Conservation (phyloP, 805 yeast genomes). For the Cyberlindnera mycetangii region DNA sequence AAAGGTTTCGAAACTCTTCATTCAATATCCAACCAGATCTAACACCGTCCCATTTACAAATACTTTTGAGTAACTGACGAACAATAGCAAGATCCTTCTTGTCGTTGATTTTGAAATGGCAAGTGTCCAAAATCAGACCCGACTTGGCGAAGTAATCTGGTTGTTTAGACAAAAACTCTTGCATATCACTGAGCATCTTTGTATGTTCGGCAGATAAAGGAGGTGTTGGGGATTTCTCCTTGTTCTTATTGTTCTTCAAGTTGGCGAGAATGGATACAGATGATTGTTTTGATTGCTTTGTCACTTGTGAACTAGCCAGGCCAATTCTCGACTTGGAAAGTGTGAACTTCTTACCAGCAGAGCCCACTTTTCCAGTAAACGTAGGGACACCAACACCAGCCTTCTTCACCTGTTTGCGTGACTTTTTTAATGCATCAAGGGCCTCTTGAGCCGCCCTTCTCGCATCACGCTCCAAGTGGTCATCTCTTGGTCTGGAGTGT, state of each 20-base stretch:
- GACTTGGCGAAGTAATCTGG: constrained; percentile 46
- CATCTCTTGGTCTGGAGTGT: constrained; percentile 32
- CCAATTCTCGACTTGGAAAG: constrained; percentile 11
- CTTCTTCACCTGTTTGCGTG: constrained; percentile 40
- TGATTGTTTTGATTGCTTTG: constrained; percentile 31
- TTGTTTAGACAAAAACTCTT: constrained; percentile 35
- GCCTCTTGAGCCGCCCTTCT: constrained; percentile 53
- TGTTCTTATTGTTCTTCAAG: constrained; percentile 40
- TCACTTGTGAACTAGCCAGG: constrained; percentile 13
- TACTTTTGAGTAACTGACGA: constrained; percentile 63
- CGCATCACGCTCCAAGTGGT: constrained; percentile 56
- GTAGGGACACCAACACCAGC: constrained; percentile 78
- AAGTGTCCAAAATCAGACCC: constrained; percentile 40
- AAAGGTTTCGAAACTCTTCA: constrained; percentile 43
- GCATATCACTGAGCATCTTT: constrained; percentile 36
- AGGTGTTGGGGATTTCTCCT: not conserved
- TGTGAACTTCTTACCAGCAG: constrained; percentile 58
- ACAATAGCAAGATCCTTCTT: constrained; percentile 57
- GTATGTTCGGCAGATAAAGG: constrained; percentile 6
- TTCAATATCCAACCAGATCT: constrained; percentile 65
- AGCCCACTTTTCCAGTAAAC: constrained; percentile 93
- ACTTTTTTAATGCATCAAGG: constrained; percentile 53
- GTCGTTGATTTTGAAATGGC: constrained; percentile 38
- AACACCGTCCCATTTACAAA: constrained; percentile 64
- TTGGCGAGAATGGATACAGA: constrained; percentile 50